These are phyloP conservation scores for Arabidopsis arenosa DNA, from an alignment of 345 rosid genomes.

Conservation along the genomic window DNA sequence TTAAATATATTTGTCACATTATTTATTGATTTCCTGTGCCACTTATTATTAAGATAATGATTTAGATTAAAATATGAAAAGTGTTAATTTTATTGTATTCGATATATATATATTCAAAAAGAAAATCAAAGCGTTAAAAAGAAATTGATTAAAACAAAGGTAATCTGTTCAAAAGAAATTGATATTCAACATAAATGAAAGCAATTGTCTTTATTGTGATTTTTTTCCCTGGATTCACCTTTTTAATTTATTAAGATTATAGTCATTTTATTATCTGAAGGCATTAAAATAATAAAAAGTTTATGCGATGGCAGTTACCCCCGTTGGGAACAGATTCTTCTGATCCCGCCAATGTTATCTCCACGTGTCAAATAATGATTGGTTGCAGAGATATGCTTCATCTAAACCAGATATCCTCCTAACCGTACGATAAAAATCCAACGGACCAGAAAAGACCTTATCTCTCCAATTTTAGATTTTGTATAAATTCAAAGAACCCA, in stretches of 20 bases:
- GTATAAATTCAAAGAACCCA: constrained; percentile 15
- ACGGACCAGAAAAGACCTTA: constrained; percentile 34
- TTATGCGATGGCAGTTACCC: constrained; percentile 11
- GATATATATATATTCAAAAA: too few relatives aligned
- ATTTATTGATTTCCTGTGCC: not conserved
- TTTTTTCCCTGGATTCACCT: not conserved
- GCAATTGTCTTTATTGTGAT: not conserved
- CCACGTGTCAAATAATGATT: constrained; percentile 35
- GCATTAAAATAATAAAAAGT: not conserved
- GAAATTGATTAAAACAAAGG: not conserved
- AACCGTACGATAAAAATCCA: constrained; percentile 37
- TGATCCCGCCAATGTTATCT: constrained; percentile 54
- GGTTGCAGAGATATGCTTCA: constrained; percentile 42
- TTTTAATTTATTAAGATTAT: not conserved
- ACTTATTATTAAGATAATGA: not conserved
- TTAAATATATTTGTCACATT: not conserved
- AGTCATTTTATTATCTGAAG: not conserved
- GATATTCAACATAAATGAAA: not conserved
- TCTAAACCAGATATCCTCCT: not conserved
- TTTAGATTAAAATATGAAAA: not conserved
- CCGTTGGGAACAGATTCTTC: constrained; percentile 24
- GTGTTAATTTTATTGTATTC: too few relatives aligned
- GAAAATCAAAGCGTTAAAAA: too few relatives aligned
- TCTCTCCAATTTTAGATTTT: constrained; percentile 32
- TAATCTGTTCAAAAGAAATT: not conserved